A percentile compares a stretch with the other conserved stretches of the same genome.
These are phyloP conservation scores for Epicoccum nigrum DNA, from an alignment of 2,329 filamentous ascomycete genomes.

Conservation along the genomic window DNA sequence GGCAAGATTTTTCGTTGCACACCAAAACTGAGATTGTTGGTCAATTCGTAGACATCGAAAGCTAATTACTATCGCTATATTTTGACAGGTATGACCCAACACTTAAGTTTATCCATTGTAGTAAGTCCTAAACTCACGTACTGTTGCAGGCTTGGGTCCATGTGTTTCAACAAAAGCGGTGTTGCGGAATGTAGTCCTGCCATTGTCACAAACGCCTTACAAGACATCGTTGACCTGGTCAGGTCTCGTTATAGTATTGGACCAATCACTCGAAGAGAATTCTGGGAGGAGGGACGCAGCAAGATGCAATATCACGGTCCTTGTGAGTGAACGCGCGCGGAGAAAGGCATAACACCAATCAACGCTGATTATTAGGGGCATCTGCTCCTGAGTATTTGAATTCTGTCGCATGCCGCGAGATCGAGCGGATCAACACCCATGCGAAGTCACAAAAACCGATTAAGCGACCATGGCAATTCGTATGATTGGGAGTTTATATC, in stretches of 20 bases:
- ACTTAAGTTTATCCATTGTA: slow-evolving; percentile 24
- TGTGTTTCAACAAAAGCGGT: slow-evolving; percentile 32
- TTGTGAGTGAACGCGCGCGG: slow-evolving; percentile 23
- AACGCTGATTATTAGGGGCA: slow-evolving; percentile 26
- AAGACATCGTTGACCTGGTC: slow-evolving; percentile 7
- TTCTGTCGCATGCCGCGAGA: slow-evolving; percentile 43
- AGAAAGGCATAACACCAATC: no score
- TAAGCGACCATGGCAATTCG: slow-evolving; percentile 42
- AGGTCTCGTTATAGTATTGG: slow-evolving; percentile 31
- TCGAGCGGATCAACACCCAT: slow-evolving; percentile 40
- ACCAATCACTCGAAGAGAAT: slow-evolving; percentile 32
- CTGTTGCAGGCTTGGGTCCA: slow-evolving; percentile 22
- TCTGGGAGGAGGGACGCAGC: slow-evolving; percentile 5
- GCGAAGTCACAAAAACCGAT: slow-evolving; percentile 29
- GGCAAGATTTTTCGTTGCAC: slow-evolving; percentile 34
- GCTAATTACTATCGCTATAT: background rate
- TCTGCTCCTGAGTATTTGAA: slow-evolving; percentile 31
- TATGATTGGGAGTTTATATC: slow-evolving; percentile 23
- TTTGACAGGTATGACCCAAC: slow-evolving; percentile 24
- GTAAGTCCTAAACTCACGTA: slow-evolving; percentile 25
- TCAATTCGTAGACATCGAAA: background rate
- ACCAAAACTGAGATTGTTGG: slow-evolving; percentile 37
- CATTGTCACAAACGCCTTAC: slow-evolving; percentile 22
- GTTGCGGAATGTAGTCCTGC: slow-evolving; percentile 41
- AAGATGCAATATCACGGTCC: slow-evolving; percentile 32